Percentiles rank a stretch among this genome's conserved stretches.
phyloP scores from a whole-genome alignment of 1,139 yeast genomes.

The Geotrichum siamense region DNA sequence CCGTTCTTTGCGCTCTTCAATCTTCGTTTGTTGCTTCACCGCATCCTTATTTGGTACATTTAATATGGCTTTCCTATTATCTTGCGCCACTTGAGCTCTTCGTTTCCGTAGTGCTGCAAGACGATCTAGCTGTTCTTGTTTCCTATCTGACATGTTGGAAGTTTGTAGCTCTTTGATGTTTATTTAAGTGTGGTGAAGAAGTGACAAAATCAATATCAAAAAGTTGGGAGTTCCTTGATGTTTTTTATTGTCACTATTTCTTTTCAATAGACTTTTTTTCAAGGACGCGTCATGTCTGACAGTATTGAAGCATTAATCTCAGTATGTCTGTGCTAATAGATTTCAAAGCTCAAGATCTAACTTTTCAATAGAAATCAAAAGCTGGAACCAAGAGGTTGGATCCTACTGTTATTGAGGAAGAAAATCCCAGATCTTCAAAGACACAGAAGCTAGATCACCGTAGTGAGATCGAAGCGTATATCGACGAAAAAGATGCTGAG shows the following conservation, averaged over 20 bases:
- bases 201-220: not conserved
- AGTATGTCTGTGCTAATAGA: too few relatives aligned
- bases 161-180: too few relatives aligned
- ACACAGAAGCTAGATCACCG: constrained; percentile 2
- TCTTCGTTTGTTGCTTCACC: constrained; percentile 29
- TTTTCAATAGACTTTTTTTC: not conserved
- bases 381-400: not conserved
- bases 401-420: not conserved
- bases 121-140: constrained; percentile 8
- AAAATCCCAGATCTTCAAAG: not conserved
- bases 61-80: constrained; percentile 40
- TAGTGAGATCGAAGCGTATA: constrained; percentile 16
- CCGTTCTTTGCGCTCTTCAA: constrained; percentile 33
- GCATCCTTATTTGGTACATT: constrained; percentile 28
- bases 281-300: constrained; percentile 1
- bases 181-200: not conserved
- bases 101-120: constrained; percentile 17
- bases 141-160: constrained; percentile 6
- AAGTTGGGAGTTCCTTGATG: constrained; percentile 7
- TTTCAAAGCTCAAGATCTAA: too few relatives aligned
- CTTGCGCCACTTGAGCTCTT: constrained; percentile 29
- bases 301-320: not conserved
- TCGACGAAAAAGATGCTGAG: constrained; percentile 14
- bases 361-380: constrained; percentile 3
- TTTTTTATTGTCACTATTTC: not conserved